Conservation (phyloP, 1,284 basidiomycete species). For the Heterobasidion parviporum region DNA sequence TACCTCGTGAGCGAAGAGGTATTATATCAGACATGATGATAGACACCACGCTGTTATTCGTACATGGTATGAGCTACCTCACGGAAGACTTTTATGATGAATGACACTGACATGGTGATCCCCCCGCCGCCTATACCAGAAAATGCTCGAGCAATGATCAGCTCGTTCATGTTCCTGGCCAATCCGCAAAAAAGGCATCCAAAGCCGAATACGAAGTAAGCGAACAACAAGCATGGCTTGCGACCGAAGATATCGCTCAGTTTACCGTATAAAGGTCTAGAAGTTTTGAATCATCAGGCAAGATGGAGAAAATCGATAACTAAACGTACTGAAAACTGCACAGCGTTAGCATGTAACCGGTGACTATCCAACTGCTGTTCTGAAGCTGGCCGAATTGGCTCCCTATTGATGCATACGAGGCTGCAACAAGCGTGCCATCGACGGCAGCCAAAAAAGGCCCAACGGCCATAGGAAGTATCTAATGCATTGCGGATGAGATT, state of each 20-base stretch:
- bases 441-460: slow-evolving; percentile 52
- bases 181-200: slow-evolving; percentile 48
- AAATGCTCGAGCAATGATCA: slow-evolving; percentile 48
- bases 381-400: slow-evolving; percentile 55
- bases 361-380: slow-evolving; percentile 60
- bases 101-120: slow-evolving; percentile 44
- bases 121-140: slow-evolving; percentile 57
- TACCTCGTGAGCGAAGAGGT: slow-evolving; percentile 48
- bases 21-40: slow-evolving; percentile 59
- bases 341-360: slow-evolving; percentile 51
- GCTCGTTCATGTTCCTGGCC: slow-evolving; percentile 44
- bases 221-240: slow-evolving; percentile 47
- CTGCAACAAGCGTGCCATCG: slow-evolving; percentile 53
- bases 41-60: slow-evolving; percentile 37
- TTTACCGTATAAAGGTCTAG: slow-evolving; percentile 54
- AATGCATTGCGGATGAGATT: not conserved
- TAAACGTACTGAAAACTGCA: slow-evolving; percentile 53
- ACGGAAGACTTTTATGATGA: not conserved
- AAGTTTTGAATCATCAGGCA: not conserved
- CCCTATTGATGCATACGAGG: slow-evolving; percentile 53
- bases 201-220: slow-evolving; percentile 45
- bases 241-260: slow-evolving; percentile 60
- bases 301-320: not conserved
- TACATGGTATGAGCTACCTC: not conserved
- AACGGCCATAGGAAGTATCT: slow-evolving; percentile 50